Base-by-base conservation (phyloP, 2,329 filamentous ascomycete species). In the Bimuria novae-zelandiae region DNA sequence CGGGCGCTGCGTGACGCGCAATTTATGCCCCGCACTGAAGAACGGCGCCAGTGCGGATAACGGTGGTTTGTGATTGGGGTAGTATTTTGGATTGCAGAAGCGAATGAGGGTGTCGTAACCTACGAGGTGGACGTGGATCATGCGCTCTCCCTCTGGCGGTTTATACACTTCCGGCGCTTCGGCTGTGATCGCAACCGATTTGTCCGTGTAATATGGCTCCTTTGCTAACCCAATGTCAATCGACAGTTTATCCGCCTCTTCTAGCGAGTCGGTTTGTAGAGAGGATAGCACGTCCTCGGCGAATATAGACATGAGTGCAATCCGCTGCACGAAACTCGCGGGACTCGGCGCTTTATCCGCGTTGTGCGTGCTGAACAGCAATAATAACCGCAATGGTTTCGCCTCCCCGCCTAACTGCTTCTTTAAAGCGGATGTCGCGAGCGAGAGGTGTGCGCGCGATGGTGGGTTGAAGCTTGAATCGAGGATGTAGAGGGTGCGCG, bases 31-130 rank as follows among this genome's bases (percentile, higher is more conserved):
- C 1, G 71, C 67, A 21, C 76, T 74, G 57, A 92, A 86, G 65
- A 91, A 89, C 0, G 84, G 84, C 1, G 76, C 76, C 2, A 93
- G 76, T 0, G 83, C 82, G 0, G 70, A 72, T 11, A 83, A 77
- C 56, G 88, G 62, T 67, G 77, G 67, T 50, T 71, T 30, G 65
- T 76, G 57, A 49, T 69, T 61, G 5, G 71, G 68, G 66, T 91
- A 90, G 73, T 93, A 93, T 68, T 88, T 89, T 0, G 87, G 82
- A 43, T 89, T 79, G 49, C 89, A 83, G 47, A 93, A 84, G 17
- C 89, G 82, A 14, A 88, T 84, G 6, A 92, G 75, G 0, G 89
- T 93, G 64, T 93, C 89, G 68, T 85, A 93, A 23, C 90, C 90
- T 1, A 85, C 82, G 2, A 92, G 81, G 64, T 89, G 89, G 3